Conservation (phyloP, 495 filamentous ascomycete genomes). For the Xylaria nigripes region DNA sequence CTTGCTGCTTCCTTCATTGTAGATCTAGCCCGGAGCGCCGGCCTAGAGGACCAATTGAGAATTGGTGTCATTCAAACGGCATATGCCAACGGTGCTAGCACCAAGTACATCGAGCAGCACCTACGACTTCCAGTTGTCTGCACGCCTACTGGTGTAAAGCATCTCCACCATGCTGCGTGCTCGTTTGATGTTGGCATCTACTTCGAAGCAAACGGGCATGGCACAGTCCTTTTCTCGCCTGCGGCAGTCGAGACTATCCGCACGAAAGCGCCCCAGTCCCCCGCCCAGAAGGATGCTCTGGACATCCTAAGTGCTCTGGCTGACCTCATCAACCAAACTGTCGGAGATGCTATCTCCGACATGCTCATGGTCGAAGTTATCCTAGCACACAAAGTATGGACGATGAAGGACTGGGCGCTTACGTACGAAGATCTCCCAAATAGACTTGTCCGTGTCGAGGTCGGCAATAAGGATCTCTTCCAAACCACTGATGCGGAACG, state of each 20-base stretch:
- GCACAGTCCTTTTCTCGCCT: constrained; percentile 88
- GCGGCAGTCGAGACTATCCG: constrained; percentile 68
- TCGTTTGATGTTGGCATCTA: constrained; percentile 93
- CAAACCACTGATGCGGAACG: constrained; percentile 86
- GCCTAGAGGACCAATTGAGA: constrained; percentile 67
- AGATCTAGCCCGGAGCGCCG: constrained; percentile 72
- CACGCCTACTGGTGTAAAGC: constrained; percentile 93
- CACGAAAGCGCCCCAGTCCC: constrained; percentile 73
- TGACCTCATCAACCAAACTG: constrained; percentile 93
- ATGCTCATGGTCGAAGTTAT: constrained; percentile 94
- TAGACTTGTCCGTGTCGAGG: constrained; percentile 84
- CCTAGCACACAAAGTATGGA: constrained; percentile 90
- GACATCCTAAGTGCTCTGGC: constrained; percentile 72
- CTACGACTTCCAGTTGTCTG: constrained; percentile 85
- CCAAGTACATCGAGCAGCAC: constrained; percentile 78
- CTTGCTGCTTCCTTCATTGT: constrained; percentile 90
- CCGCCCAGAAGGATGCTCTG: constrained; percentile 78
- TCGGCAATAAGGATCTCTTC: constrained; percentile 79
- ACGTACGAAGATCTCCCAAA: constrained; percentile 97
- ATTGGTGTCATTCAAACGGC: constrained; percentile 95
- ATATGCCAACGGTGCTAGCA: constrained; percentile 95
- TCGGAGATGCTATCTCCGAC: constrained; percentile 92
- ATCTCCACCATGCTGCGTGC: constrained; percentile 88
- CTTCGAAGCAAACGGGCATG: constrained; percentile 97
- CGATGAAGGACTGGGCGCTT: constrained; percentile 78